Evolutionary conservation across 495 filamentous ascomycete genomes (phyloP).

Genomic region (Penicillium alfredii): DNA sequence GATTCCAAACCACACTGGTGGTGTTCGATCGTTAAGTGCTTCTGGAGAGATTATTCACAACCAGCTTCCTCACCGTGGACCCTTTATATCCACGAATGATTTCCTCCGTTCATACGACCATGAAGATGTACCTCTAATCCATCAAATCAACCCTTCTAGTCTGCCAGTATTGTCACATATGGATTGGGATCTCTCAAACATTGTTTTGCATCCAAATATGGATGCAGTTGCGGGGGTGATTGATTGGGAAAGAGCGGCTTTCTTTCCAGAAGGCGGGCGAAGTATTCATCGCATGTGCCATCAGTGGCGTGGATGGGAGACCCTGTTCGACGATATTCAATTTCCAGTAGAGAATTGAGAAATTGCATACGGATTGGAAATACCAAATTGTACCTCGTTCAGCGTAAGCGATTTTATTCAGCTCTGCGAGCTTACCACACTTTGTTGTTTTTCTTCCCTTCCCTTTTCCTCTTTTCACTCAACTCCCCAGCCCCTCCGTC

Average conservation of each 20-base stretch:
- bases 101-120: neutral
- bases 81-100: neutral
- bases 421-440: too few relatives aligned
- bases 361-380: too few relatives aligned
- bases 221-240: conserved; percentile 1
- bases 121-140: neutral
- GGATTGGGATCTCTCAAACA: conserved; percentile 3
- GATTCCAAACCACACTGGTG: neutral
- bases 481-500: too few relatives aligned
- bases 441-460: too few relatives aligned
- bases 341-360: neutral
- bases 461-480: too few relatives aligned
- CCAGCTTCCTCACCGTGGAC: conserved; percentile 3
- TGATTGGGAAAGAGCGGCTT: conserved; percentile 2
- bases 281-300: conserved; percentile 1
- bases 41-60: neutral
- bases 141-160: conserved; percentile 1
- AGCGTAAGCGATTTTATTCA: too few relatives aligned
- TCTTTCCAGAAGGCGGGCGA: conserved; percentile 1
- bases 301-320: conserved; percentile 1
- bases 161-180: neutral
- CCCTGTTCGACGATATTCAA: neutral
- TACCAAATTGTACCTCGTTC: too few relatives aligned
- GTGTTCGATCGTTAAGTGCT: neutral
- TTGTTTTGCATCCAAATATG: conserved; percentile 2